Percentiles rank a stretch among this genome's conserved stretches.
Conservation (phyloP, 1,284 basidiomycete species). For the Somion occarium region DNA sequence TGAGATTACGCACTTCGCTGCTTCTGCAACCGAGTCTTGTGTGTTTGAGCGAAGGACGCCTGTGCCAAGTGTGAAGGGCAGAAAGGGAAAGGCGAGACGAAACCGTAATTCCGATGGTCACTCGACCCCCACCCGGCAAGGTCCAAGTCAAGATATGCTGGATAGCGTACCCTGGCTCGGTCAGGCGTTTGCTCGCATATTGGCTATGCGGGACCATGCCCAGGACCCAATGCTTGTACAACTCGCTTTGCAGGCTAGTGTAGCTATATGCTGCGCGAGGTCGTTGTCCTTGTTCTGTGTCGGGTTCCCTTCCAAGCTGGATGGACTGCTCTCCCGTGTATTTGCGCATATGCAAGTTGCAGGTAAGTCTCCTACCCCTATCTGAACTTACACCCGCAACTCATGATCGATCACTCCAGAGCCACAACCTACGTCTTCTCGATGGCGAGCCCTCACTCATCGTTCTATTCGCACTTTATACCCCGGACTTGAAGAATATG, state of each 20-base stretch:
- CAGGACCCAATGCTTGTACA: slow-evolving; percentile 72
- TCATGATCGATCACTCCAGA: slow-evolving; percentile 32
- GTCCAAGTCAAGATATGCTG: slow-evolving; percentile 33
- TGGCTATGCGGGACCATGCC: slow-evolving; percentile 59
- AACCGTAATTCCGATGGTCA: slow-evolving; percentile 16
- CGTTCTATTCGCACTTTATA: slow-evolving; percentile 61
- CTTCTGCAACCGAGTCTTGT: slow-evolving; percentile 63
- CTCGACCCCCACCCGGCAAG: slow-evolving; percentile 13
- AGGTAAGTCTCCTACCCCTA: slow-evolving; percentile 37
- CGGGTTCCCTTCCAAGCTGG: slow-evolving; percentile 64
- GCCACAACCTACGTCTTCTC: slow-evolving; percentile 68
- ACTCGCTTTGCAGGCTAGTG: slow-evolving; percentile 64
- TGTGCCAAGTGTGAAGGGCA: slow-evolving; percentile 17
- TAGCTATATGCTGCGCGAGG: slow-evolving; percentile 59
- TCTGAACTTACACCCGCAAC: slow-evolving; percentile 2
- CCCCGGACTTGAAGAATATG: slow-evolving; percentile 59
- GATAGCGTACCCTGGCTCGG: slow-evolving; percentile 61
- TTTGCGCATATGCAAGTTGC: slow-evolving; percentile 59
- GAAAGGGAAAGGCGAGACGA: slow-evolving; percentile 15
- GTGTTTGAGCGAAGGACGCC: slow-evolving; percentile 16
- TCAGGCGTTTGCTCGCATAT: slow-evolving; percentile 48
- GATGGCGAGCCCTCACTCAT: slow-evolving; percentile 70
- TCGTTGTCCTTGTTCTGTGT: slow-evolving; percentile 67
- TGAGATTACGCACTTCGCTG: slow-evolving; percentile 72
- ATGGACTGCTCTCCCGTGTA: slow-evolving; percentile 59